These are phyloP conservation scores for Stagonosporopsis vannaccii DNA, from an alignment of 2,329 filamentous ascomycete species.

Conservation along the genomic window DNA sequence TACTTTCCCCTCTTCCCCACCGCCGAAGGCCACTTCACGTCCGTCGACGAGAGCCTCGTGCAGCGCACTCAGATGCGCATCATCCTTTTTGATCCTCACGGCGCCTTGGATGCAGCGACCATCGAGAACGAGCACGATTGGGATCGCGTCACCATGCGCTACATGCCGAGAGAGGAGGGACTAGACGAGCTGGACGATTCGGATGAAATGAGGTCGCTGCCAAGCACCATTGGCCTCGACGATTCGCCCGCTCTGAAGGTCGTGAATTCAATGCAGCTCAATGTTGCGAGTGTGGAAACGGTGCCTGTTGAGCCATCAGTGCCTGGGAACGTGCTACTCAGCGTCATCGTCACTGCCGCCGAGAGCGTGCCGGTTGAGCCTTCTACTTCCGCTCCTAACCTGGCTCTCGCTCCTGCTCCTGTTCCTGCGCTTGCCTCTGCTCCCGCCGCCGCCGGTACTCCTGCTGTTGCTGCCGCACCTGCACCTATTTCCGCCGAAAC, in stretches of 20 bases:
- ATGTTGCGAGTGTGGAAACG: not conserved
- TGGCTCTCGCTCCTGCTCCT: no score
- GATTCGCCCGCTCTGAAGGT: not conserved
- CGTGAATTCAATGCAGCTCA: not conserved
- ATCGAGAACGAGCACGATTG: not conserved
- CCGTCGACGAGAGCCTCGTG: not conserved
- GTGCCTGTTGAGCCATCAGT: not conserved
- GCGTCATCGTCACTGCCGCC: not conserved
- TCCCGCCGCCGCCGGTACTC: no score
- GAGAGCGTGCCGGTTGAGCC: not conserved
- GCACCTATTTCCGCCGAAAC: not conserved
- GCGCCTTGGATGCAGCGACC: not conserved
- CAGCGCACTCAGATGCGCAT: not conserved
- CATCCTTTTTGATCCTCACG: not conserved
- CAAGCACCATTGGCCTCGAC: not conserved
- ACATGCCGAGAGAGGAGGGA: not conserved
- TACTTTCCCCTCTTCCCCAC: not conserved
- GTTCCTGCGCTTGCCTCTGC: no score
- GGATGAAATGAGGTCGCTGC: not conserved
- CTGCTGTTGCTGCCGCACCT: not conserved
- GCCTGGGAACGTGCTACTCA: not conserved
- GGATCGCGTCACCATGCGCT: not conserved
- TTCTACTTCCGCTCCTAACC: not conserved
- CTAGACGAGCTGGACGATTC: not conserved
- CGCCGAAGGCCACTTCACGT: not conserved